phyloP scores from a whole-genome alignment of 345 rosid species.

The Jatropha curcas region DNA sequence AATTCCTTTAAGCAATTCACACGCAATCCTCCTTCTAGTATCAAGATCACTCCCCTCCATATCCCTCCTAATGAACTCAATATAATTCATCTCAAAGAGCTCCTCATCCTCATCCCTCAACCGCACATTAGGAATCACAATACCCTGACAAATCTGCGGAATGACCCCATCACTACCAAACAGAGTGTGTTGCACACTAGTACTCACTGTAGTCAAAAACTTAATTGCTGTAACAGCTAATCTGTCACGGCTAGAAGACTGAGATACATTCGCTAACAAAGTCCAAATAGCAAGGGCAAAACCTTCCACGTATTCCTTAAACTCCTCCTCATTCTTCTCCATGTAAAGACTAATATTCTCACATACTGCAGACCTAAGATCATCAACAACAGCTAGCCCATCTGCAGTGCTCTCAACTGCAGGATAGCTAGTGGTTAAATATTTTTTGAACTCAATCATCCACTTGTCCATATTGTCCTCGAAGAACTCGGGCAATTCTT shows the following conservation, averaged over 20 bases:
- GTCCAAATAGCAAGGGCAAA: slow-evolving; percentile 90
- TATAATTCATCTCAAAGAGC: slow-evolving; percentile 91
- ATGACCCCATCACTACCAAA: slow-evolving; percentile 78
- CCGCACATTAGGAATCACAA: slow-evolving; percentile 92
- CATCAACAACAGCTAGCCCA: slow-evolving; percentile 64
- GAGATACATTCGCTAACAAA: slow-evolving; percentile 73
- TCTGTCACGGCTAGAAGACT: slow-evolving; percentile 67
- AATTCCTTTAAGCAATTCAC: slow-evolving; percentile 93
- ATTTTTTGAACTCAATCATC: slow-evolving; percentile 89
- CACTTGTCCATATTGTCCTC: slow-evolving; percentile 96
- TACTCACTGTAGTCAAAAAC: slow-evolving; percentile 92
- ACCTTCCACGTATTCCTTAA: slow-evolving; percentile 60
- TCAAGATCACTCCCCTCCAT: slow-evolving; percentile 99
- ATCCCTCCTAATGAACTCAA: slow-evolving; percentile 96
- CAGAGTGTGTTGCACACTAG: slow-evolving; percentile 86
- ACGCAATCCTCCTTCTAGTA: slow-evolving; percentile 96
- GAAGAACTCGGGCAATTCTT: slow-evolving; percentile 89
- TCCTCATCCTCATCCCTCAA: slow-evolving; percentile 97
- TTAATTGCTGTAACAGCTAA: slow-evolving; percentile 87
- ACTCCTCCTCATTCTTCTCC: slow-evolving; percentile 97
- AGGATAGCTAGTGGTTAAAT: slow-evolving; percentile 60
- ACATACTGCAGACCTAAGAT: slow-evolving; percentile 80
- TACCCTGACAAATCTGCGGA: slow-evolving; percentile 77
- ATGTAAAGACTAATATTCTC: slow-evolving; percentile 92
- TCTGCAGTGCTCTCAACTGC: slow-evolving; percentile 50